A percentile compares a stretch with the other conserved stretches of the same genome.
Conservation (phyloP, 2,329 filamentous ascomycete genomes). For the Xylaria sp. region DNA sequence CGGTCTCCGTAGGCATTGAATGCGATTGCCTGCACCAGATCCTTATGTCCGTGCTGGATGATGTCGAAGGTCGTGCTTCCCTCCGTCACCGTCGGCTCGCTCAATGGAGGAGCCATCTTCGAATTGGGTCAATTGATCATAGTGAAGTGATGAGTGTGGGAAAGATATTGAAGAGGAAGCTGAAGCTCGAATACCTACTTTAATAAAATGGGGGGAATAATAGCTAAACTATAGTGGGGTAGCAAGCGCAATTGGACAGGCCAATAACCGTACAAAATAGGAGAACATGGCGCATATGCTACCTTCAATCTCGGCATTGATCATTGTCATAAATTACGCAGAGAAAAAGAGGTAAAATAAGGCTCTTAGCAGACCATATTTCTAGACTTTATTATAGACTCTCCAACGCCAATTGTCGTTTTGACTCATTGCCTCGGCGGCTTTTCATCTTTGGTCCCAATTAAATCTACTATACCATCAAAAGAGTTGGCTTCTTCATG, state of each 20-base stretch:
- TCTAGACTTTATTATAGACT: too few relatives aligned
- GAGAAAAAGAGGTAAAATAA: too few relatives aligned
- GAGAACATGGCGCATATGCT: too few relatives aligned
- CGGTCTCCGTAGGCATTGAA: slow-evolving; percentile 95
- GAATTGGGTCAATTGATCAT: slow-evolving; percentile 33
- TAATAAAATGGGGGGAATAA: neutral
- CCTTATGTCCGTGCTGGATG: slow-evolving; percentile 79
- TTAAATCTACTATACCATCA: neutral
- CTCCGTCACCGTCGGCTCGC: slow-evolving; percentile 40
- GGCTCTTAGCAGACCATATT: too few relatives aligned
- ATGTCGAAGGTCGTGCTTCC: slow-evolving; percentile 67
- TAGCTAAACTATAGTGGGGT: neutral
- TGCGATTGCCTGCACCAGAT: slow-evolving; percentile 84
- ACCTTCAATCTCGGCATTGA: too few relatives aligned
- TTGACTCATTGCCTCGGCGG: too few relatives aligned
- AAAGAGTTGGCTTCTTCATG: neutral
- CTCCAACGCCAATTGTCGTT: too few relatives aligned
- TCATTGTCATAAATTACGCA: too few relatives aligned
- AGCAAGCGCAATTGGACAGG: too few relatives aligned
- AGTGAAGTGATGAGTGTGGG: slow-evolving; percentile 12
- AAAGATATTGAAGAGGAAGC: neutral
- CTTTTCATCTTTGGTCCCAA: too few relatives aligned
- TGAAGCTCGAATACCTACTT: neutral
- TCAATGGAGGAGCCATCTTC: slow-evolving; percentile 42
- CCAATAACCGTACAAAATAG: too few relatives aligned